These are phyloP conservation scores for Vigna unguiculata DNA, from an alignment of 306 rosid species.

Conservation along the genomic window DNA sequence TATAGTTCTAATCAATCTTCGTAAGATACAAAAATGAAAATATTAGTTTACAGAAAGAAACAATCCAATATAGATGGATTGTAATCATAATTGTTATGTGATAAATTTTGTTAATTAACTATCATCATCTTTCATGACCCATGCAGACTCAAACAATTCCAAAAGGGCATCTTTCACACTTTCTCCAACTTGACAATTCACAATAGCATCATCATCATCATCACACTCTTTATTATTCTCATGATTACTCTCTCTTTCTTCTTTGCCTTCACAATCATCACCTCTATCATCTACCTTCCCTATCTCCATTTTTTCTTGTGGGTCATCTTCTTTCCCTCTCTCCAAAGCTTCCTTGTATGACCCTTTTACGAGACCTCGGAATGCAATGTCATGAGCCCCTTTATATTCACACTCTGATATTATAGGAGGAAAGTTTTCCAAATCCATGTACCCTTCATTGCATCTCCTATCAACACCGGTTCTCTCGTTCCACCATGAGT, in stretches of 20 bases:
- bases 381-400: conserved; percentile 8
- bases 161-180: conserved; percentile 41
- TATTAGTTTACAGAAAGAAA: background rate
- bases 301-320: background rate
- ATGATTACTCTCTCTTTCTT: conserved; percentile 22
- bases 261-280: conserved; percentile 18
- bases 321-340: conserved; percentile 46
- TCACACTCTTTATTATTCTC: conserved; percentile 22
- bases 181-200: conserved; percentile 24
- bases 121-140: conserved; percentile 60
- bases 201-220: conserved; percentile 10
- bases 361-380: conserved; percentile 22
- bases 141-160: conserved; percentile 69
- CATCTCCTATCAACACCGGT: conserved; percentile 52
- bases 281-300: background rate
- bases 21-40: background rate
- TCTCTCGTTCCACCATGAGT: conserved; percentile 58
- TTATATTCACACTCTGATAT: conserved; percentile 42
- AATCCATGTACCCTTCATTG: conserved; percentile 1
- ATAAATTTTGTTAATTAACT: background rate
- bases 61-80: background rate
- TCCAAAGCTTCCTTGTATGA: conserved; percentile 52
- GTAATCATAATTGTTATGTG: background rate
- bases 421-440: conserved; percentile 43
- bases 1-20: background rate